Evolutionary conservation across 306 rosid genomes (phyloP), one percentile per base, ranked within the genome.

Genomic region (Vicia villosa): DNA sequence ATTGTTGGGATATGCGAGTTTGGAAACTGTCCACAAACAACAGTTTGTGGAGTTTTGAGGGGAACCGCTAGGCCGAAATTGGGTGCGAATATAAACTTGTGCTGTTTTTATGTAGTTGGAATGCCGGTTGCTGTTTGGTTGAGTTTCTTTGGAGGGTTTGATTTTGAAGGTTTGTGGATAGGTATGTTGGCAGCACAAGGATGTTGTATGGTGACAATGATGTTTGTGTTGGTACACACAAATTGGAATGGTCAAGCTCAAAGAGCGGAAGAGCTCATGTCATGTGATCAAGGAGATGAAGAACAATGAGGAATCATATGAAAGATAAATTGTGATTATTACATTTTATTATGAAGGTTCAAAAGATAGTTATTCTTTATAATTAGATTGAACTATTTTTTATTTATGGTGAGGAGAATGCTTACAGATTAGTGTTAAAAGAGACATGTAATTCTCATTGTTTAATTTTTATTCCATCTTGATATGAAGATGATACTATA

Each of bases 1-100:
- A 86, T 92, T 2, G 83, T 89, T 4, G 98, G 98, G 1, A 77
- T 89, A 0, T 92, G 96, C 17, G 96, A 92, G 75, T 85, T 92
- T 0, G 98, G 98, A 16, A 92, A 92, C 40, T 92, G 96, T 50
- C 98, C 98, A 0, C 98, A 92, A 21, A 92, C 98, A 1, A 88
- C 98, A 0, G 84, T 83, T 5, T 92, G 98, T 17, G 98, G 98
- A 0, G 98, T 88, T 16, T 37, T 92, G 79, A 79, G 98, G 24
- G 98, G 98, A 26, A 83, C 91, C 0, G 98, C 98, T 0, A 77
- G 92, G 81, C 96, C 98, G 2, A 86, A 81, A 42, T 41, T 92
- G 49, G 98, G 96, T 1, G 98, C 98, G 0, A 87, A 88, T 5
- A 85, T 92, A 12, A 92, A 92, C 14, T 74, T 92, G 66, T 86